phyloP scores from a whole-genome alignment of 805 yeast genomes.

The Yarrowia porcina region DNA sequence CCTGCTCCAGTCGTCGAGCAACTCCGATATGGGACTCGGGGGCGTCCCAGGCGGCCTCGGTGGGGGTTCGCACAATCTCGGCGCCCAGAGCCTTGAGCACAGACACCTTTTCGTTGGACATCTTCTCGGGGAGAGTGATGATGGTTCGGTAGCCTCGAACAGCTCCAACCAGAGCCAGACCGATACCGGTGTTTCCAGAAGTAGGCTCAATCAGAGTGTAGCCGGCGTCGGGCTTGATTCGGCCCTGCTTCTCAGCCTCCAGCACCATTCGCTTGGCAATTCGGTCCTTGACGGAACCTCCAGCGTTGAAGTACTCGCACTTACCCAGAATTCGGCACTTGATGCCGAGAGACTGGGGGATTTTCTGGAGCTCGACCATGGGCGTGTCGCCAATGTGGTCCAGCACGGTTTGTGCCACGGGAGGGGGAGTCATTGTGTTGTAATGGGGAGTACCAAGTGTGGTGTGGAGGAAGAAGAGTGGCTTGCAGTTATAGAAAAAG shows the following conservation, averaged over 20 bases:
- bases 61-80: constrained; percentile 85
- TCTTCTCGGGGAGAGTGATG: constrained; percentile 85
- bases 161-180: constrained; percentile 82
- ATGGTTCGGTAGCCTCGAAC: constrained; percentile 83
- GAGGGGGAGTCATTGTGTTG: constrained; percentile 36
- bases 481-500: background rate
- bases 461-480: background rate
- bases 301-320: constrained; percentile 80
- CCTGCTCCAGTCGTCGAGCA: constrained; percentile 72
- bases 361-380: constrained; percentile 64
- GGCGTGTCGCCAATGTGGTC: constrained; percentile 88
- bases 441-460: background rate
- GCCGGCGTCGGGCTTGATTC: constrained; percentile 66
- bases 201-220: constrained; percentile 84
- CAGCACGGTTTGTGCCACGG: constrained; percentile 52
- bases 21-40: constrained; percentile 91
- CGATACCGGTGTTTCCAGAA: constrained; percentile 89
- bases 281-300: constrained; percentile 87
- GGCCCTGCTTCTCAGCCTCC: constrained; percentile 74
- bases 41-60: constrained; percentile 89
- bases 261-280: constrained; percentile 84
- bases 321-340: constrained; percentile 64
- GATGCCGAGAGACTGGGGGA: constrained; percentile 73
- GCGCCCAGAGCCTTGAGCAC: constrained; percentile 88
- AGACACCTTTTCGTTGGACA: constrained; percentile 87